These are phyloP conservation scores for Clitoria ternatea DNA, from an alignment of 306 rosid species.

Conservation along the genomic window DNA sequence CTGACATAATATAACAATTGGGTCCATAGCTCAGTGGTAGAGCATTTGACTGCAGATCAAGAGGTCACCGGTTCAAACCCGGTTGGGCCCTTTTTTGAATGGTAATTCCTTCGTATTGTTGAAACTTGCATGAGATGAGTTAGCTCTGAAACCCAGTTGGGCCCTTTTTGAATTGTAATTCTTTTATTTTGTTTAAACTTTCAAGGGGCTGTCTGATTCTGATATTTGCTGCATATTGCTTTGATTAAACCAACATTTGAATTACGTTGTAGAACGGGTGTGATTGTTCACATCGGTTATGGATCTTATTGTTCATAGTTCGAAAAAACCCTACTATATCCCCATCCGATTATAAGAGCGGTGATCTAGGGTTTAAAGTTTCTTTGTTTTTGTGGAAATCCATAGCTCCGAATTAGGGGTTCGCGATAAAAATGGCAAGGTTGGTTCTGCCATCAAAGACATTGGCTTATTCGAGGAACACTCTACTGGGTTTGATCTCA, in stretches of 20 bases:
- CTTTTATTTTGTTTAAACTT: too few relatives aligned
- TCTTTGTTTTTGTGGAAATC: slow-evolving; percentile 11
- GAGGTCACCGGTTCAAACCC: slow-evolving; percentile 51
- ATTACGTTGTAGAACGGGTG: too few relatives aligned
- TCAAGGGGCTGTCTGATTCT: too few relatives aligned
- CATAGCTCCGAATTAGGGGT: too few relatives aligned
- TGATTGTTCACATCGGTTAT: too few relatives aligned
- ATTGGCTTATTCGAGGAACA: slow-evolving; percentile 28
- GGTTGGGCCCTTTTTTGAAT: slow-evolving; percentile 39
- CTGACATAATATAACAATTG: too few relatives aligned
- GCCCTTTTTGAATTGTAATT: too few relatives aligned
- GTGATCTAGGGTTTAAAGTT: slow-evolving; percentile 37
- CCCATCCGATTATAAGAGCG: slow-evolving; percentile 18
- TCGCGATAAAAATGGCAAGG: slow-evolving; percentile 35
- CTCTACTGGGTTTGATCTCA: slow-evolving; percentile 35
- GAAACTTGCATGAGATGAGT: too few relatives aligned
- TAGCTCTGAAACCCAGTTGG: too few relatives aligned
- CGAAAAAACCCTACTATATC: slow-evolving; percentile 28
- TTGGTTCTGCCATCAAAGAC: slow-evolving; percentile 41
- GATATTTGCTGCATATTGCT: too few relatives aligned
- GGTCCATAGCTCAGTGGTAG: slow-evolving; percentile 58
- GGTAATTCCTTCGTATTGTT: background rate
- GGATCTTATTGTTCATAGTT: slow-evolving; percentile 30
- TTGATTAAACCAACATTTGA: too few relatives aligned
- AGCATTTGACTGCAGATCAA: slow-evolving; percentile 64